Evolutionary conservation across 352 stramenopile genomes (phyloP).

Genomic region (Phytophthora pinifolia): DNA sequence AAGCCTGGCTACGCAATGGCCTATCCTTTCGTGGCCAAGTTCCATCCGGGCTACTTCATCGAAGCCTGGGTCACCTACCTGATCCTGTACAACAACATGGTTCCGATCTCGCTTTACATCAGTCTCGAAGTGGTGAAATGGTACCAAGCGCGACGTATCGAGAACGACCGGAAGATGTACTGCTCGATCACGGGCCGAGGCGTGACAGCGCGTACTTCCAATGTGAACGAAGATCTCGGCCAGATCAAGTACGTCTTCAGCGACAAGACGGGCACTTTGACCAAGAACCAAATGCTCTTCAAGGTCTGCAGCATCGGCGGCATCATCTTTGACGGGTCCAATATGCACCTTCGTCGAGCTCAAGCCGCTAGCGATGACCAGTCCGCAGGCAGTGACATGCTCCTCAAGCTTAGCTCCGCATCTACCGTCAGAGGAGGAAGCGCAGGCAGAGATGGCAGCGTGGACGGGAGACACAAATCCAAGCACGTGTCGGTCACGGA

Average conservation of each 20-base stretch:
- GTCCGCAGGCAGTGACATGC: constrained; percentile 15
- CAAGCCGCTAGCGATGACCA: constrained; percentile 34
- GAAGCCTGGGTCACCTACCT: constrained; percentile 80
- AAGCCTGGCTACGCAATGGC: constrained; percentile 15
- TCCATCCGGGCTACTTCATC: constrained; percentile 40
- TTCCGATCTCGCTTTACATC: constrained; percentile 98
- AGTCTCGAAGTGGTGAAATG: constrained; percentile 96
- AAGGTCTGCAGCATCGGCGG: constrained; percentile 92
- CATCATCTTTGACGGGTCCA: constrained; percentile 85
- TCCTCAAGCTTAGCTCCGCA: constrained; percentile 21
- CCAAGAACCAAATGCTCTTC: constrained; percentile 99
- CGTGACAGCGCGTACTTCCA: constrained; percentile 90
- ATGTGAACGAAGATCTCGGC: constrained; percentile 95
- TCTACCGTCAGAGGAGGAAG: constrained; percentile 6
- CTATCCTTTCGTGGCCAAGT: constrained; percentile 37
- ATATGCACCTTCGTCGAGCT: constrained; percentile 53
- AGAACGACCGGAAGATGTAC: constrained; percentile 75
- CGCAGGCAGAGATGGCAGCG: constrained; percentile 13
- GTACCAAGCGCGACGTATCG: constrained; percentile 93
- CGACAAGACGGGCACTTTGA: constrained; percentile 99
- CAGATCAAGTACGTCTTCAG: constrained; percentile 99
- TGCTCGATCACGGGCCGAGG: constrained; percentile 49
- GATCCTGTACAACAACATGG: constrained; percentile 90
- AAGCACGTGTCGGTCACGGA: constrained; percentile 57
- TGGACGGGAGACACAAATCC: constrained; percentile 23